Base-by-base conservation (phyloP, 768 basidiomycete genomes). In the Coprinopsis sp. region DNA sequence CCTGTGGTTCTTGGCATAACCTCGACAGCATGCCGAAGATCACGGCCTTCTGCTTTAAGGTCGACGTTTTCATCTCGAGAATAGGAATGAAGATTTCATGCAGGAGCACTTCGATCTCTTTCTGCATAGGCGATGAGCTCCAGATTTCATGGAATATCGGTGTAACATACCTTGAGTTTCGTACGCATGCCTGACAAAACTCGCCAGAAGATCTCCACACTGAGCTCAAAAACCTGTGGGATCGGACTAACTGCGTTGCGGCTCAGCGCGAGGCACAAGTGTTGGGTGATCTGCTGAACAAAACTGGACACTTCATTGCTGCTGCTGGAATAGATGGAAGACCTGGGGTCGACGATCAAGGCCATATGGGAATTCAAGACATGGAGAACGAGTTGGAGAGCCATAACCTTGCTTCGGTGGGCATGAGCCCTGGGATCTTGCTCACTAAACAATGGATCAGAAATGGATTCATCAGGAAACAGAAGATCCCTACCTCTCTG, bases 31-130 rank as follows among this genome's bases (percentile, higher is more conserved):
- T 94, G 31, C 81, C 84, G 42, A 98, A 73, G 44, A 98, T 90
- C 39, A 91, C 82, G 3, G 86, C 86, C 68, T 99, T 98, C 63
- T 98, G 96, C 59, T 91, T 91, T 39, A 95, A 69, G 1, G 93
- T 96, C 4, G 95, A 90, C 7, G 89, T 98, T 61, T 85, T 83
- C 93, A 99, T 97, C 67, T 99, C 96, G 48, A 98, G 73, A 38
- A 99, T 95, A 2, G 96, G 96, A 46, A 98, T 83, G 71, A 98
- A 99, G 52, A 99, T 98, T 64, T 99, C 96, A 56, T 96, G 94
- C 38, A 99, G 66, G n/a, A 99, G 74, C 29, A 99, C 93, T 64
- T 97, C 95, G 47, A 98, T 97, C 65, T 99, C 96, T 87, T 97
- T 96, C 95, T 97, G 61, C 36, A 56, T 19, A 42, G 37, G 42